A percentile compares a stretch with the other conserved stretches of the same genome.
Evolutionary conservation across 495 filamentous ascomycete species (phyloP).

Genomic region (Hamigera avellanea): DNA sequence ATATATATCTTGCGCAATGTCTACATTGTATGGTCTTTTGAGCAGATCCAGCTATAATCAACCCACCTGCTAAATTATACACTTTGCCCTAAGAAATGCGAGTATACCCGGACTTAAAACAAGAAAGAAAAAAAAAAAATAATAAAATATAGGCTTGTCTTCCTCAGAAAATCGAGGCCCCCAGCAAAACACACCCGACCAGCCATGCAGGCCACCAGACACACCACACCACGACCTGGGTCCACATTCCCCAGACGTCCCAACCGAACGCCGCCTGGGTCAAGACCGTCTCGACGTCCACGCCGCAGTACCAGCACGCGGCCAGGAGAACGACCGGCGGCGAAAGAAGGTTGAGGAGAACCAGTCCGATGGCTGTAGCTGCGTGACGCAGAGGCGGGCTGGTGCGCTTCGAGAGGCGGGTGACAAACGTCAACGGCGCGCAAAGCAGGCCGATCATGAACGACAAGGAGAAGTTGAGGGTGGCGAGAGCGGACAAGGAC

Average conservation of each 20-base stretch:
- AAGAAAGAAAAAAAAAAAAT: background rate
- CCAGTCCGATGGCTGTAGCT: slow-evolving; percentile 14
- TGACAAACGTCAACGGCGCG: slow-evolving; percentile 62
- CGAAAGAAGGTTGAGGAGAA: slow-evolving; percentile 46
- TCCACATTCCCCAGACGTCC: slow-evolving; percentile 87
- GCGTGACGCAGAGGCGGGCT: slow-evolving; percentile 11
- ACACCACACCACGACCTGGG: slow-evolving; percentile 83
- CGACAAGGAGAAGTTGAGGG: slow-evolving; percentile 89
- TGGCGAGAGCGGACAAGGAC: slow-evolving; percentile 83
- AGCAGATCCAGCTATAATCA: too few relatives aligned
- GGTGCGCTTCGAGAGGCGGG: slow-evolving; percentile 27
- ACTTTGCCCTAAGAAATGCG: too few relatives aligned
- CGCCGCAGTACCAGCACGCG: slow-evolving; percentile 37
- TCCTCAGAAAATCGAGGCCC: slow-evolving; percentile 27
- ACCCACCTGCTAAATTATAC: too few relatives aligned
- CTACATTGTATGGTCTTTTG: too few relatives aligned
- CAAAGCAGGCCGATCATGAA: slow-evolving; percentile 74
- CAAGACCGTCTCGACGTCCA: slow-evolving; percentile 45
- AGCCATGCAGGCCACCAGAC: slow-evolving; percentile 99
- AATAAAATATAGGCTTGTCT: too few relatives aligned
- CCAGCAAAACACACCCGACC: slow-evolving; percentile 43
- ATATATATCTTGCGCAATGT: too few relatives aligned
- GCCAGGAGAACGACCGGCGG: slow-evolving; percentile 52
- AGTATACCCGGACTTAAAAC: too few relatives aligned
- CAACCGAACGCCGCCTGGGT: slow-evolving; percentile 77